phyloP scores from a whole-genome alignment of 2,329 filamentous ascomycete species.

The Nakataea oryzae region DNA sequence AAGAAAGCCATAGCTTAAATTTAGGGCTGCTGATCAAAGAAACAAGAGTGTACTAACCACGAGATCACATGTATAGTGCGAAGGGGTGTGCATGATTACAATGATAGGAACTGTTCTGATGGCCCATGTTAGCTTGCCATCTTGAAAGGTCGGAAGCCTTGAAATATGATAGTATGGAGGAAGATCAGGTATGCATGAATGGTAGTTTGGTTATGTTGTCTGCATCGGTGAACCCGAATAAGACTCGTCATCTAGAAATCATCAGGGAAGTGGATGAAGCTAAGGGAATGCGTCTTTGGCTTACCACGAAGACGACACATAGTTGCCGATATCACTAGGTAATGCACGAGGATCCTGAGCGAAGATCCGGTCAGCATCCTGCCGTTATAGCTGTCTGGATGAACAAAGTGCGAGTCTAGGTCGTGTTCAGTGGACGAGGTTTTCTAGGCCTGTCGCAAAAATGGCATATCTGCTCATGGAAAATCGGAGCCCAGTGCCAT shows the following conservation, averaged over 20 bases:
- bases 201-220: constrained; percentile 56
- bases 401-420: background rate
- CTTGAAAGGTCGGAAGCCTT: background rate
- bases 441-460: constrained; percentile 98
- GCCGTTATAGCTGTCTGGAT: background rate
- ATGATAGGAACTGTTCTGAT: background rate
- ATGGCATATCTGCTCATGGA: constrained; percentile 77
- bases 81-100: background rate
- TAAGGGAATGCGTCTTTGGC: constrained; percentile 7
- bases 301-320: constrained; percentile 4
- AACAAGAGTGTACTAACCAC: background rate
- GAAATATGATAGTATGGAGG: constrained; percentile 1
- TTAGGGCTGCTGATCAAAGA: no score
- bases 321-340: background rate
- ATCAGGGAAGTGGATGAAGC: constrained; percentile 25
- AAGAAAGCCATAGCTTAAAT: no score
- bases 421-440: constrained; percentile 87
- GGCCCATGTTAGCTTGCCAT: background rate
- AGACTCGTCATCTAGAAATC: constrained; percentile 68
- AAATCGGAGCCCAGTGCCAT: constrained; percentile 95
- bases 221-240: constrained; percentile 61
- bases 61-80: background rate
- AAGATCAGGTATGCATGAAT: constrained; percentile 57
- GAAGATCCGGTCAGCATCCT: background rate
- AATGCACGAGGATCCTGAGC: background rate